Evolutionary conservation across 2,329 filamentous ascomycete genomes (phyloP).

Genomic region (Exutisphaerella laricina): DNA sequence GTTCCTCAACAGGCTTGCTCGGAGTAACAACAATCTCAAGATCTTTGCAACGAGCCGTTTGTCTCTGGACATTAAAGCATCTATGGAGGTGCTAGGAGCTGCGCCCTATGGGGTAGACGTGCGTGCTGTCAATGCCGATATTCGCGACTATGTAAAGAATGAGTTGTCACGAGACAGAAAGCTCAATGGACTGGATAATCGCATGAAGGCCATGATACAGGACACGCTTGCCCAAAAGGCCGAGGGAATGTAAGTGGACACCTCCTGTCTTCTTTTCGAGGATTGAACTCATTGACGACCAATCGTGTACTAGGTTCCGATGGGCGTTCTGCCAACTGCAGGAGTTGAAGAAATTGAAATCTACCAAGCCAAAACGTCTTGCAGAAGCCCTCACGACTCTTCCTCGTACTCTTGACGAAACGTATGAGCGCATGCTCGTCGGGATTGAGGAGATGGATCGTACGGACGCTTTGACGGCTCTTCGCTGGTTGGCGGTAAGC

Average conservation of each 20-base stretch:
- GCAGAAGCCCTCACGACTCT: conserved; percentile 9
- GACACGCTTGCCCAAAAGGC: conserved; percentile 12
- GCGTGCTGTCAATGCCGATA: conserved; percentile 12
- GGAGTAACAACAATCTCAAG: conserved; percentile 11
- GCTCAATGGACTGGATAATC: conserved; percentile 2
- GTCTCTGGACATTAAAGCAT: conserved; percentile 10
- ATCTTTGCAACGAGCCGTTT: conserved; percentile 21
- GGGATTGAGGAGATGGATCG: conserved; percentile 13
- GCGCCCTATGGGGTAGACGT: conserved; percentile 4
- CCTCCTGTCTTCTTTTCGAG: background rate
- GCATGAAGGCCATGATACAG: conserved; percentile 14
- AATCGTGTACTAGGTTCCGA: too few species aligned
- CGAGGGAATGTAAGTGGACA: conserved; percentile 22
- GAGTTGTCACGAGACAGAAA: conserved; percentile 10
- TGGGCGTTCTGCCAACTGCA: conserved; percentile 11
- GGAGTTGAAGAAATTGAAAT: conserved; percentile 15
- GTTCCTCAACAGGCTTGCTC: conserved; percentile 8
- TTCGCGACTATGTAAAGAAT: conserved; percentile 13
- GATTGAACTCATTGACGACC: too few species aligned
- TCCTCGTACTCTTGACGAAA: conserved; percentile 17
- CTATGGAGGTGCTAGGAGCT: conserved; percentile 9
- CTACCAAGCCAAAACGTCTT: conserved; percentile 14
- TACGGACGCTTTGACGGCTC: too few species aligned
- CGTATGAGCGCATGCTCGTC: conserved; percentile 19
- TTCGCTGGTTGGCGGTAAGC: too few species aligned